Conservation (phyloP, 176 grass and related monocot species). For the Oryza longistaminata region DNA sequence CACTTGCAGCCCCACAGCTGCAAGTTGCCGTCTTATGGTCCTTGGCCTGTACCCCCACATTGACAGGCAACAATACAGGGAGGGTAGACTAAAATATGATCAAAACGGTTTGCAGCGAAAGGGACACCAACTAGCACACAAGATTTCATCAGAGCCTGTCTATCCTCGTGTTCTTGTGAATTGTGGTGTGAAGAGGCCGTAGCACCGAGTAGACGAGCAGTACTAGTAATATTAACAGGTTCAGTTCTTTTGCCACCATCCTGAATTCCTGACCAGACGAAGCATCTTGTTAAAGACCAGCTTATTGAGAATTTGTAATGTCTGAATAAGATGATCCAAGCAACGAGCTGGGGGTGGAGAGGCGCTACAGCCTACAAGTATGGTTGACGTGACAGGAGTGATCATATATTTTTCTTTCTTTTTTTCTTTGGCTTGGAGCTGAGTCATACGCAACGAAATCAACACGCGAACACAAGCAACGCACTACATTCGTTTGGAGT, state of each 20-base stretch:
- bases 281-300: background rate
- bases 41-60: slow-evolving; percentile 5
- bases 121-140: background rate
- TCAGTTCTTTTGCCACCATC: background rate
- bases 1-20: slow-evolving; percentile 28
- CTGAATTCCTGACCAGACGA: background rate
- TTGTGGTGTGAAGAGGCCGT: background rate
- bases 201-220: background rate
- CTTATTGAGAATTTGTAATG: background rate
- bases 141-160: background rate
- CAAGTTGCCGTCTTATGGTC: slow-evolving; percentile 29
- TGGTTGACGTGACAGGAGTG: slow-evolving; percentile 6
- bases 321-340: background rate
- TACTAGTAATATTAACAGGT: too few relatives aligned
- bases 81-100: background rate
- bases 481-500: background rate
- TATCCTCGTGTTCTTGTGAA: background rate
- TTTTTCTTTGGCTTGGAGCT: background rate
- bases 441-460: slow-evolving; percentile 18
- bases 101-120: slow-evolving; percentile 1
- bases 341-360: background rate
- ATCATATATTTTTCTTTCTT: background rate
- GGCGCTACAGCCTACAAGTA: slow-evolving; percentile 7
- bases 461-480: background rate
- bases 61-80: background rate